Percentiles rank a stretch among this genome's conserved stretches.
phyloP scores from a whole-genome alignment of 2,329 filamentous ascomycete species.

The Mycosphaerella sp. region DNA sequence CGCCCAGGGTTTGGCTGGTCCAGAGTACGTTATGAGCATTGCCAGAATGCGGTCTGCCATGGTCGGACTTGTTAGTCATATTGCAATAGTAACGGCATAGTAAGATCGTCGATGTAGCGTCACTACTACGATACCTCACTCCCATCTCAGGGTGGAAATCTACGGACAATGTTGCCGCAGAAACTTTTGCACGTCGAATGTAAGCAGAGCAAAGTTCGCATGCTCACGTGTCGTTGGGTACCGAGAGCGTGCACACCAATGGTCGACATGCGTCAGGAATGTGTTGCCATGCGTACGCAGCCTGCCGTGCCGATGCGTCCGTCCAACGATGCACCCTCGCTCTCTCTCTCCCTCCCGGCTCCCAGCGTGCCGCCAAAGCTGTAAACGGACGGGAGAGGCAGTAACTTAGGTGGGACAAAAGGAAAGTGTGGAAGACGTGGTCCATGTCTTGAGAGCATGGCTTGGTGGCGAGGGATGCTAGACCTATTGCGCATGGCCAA shows the following conservation, averaged over 20 bases:
- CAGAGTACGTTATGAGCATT: not conserved
- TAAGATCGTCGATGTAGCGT: conserved; percentile 1
- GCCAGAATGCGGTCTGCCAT: not conserved
- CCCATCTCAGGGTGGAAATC: not conserved
- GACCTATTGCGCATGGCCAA: conserved; percentile 7
- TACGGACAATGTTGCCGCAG: not conserved
- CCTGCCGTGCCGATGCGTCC: conserved; percentile 9
- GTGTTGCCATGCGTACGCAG: conserved; percentile 8
- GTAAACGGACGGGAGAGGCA: conserved; percentile 12
- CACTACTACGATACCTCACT: not conserved
- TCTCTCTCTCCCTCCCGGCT: too few relatives aligned
- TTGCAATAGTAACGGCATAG: conserved; percentile 3
- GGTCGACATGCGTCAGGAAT: conserved; percentile 3
- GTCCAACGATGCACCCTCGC: conserved; percentile 3
- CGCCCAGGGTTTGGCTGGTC: not conserved
- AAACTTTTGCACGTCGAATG: not conserved
- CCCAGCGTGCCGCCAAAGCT: conserved; percentile 4
- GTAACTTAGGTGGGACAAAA: conserved; percentile 12
- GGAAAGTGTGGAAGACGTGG: conserved; percentile 3
- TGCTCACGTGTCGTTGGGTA: not conserved
- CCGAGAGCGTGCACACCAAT: not conserved
- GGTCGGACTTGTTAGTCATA: not conserved
- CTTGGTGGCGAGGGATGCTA: conserved; percentile 12
- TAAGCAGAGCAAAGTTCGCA: not conserved
- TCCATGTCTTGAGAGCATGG: conserved; percentile 13